These are phyloP conservation scores for Glycyrrhiza uralensis DNA, from an alignment of 306 rosid species.

Conservation along the genomic window DNA sequence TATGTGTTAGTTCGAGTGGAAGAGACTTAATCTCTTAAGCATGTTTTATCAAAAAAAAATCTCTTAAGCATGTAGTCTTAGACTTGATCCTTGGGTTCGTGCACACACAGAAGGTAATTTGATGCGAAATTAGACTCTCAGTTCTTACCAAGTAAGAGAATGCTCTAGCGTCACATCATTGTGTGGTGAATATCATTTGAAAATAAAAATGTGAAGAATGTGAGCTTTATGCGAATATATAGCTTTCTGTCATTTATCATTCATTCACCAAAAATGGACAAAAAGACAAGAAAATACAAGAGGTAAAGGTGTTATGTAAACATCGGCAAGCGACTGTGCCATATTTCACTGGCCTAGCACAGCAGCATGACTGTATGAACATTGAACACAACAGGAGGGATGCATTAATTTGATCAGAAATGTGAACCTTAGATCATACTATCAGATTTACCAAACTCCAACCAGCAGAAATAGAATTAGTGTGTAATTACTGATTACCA, in stretches of 20 bases:
- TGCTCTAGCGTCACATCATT: too few relatives aligned
- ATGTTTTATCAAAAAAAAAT: too few relatives aligned
- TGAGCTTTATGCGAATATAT: background rate
- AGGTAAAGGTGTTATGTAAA: background rate
- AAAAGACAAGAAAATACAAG: slow-evolving; percentile 6
- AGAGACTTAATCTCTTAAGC: too few relatives aligned
- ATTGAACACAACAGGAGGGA: background rate
- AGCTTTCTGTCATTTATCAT: background rate
- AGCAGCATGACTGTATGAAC: background rate
- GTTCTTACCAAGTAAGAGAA: too few relatives aligned
- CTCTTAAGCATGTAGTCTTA: too few relatives aligned
- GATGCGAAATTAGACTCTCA: too few relatives aligned
- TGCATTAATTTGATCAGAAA: background rate
- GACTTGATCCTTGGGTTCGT: too few relatives aligned
- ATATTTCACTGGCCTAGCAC: background rate
- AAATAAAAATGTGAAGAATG: background rate
- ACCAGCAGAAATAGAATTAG: background rate
- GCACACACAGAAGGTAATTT: too few relatives aligned
- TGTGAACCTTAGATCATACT: background rate
- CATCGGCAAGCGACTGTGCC: slow-evolving; percentile 2
- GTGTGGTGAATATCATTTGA: background rate
- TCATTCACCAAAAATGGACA: background rate
- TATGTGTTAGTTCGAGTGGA: too few relatives aligned
- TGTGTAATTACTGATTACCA: background rate
- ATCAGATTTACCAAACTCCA: background rate